Base-by-base conservation (phyloP, 1,284 basidiomycete genomes). In the Hymenochaete sp. region DNA sequence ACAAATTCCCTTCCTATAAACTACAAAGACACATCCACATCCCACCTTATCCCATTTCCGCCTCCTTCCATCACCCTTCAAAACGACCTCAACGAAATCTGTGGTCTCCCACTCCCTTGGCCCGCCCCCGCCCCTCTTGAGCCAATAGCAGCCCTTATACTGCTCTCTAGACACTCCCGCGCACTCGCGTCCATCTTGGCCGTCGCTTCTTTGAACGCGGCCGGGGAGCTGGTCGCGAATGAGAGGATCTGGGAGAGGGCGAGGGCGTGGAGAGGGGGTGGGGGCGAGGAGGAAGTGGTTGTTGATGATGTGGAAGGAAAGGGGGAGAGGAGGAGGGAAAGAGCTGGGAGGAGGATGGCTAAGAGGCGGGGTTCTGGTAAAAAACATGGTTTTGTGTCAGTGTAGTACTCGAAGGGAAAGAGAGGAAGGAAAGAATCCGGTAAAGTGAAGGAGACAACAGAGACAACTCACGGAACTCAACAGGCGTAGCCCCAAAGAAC, bases 121-220 rank as follows among this genome's bases (percentile, higher is more conserved):
- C 57, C 52, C 7, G 59, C 50, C 18, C 58, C 56, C n/a, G 56
- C 55, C 6, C 60, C 50, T 19, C 60, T 61, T 10, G 67, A 67
- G 19, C 77, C 80, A 0, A 93, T 71, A 4, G 82, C 82, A 42
- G 81, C 79, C 50, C 93, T 72, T 27, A 97, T 77, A 0, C 85
- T 82, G 29, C 72, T 71, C 60, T 98, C 93, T 42, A 98, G 64
- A 14, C 73, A 61, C 29, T 82, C 78, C 45, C 79, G 67, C 13
- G 73, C 71, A 0, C 71, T 62, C 6, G 70, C 62, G 13, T 83
- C 77, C 40, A 98, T 70, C 28, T 77, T 78, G 2, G 67, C 72
- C 3, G 88, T 85, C 2, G 87, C 91, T 40, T 92, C 86, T 60
- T 90, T 93, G 75, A 98, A 97, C 13, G 85, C 75, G 3, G 67